These are phyloP conservation scores for Leishmania amazonensis DNA, from an alignment of 208 protist species.

Conservation along the genomic window DNA sequence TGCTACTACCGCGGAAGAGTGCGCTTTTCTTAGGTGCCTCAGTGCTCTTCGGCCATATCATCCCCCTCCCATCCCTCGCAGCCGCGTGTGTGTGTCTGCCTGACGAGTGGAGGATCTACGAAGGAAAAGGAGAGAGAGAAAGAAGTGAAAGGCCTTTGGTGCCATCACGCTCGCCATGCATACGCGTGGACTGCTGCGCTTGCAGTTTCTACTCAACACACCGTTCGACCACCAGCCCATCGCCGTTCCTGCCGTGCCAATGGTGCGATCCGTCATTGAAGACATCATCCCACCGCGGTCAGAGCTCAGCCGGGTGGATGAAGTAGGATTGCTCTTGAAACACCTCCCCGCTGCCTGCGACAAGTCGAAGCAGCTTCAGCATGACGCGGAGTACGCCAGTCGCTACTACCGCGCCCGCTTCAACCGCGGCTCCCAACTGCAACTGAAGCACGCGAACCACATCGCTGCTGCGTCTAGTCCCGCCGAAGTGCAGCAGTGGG, in stretches of 20 bases:
- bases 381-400: constrained; percentile 50
- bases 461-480: constrained; percentile 10
- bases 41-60: neutral
- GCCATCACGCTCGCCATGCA: neutral
- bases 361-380: constrained; percentile 43
- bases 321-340: constrained; percentile 52
- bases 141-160: neutral
- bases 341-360: constrained; percentile 57
- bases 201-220: constrained; percentile 40
- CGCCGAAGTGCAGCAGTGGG: constrained; percentile 39
- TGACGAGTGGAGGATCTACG: neutral
- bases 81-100: neutral
- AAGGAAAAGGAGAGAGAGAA: neutral
- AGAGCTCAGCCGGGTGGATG: constrained; percentile 40
- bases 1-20: neutral
- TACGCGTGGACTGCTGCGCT: constrained; percentile 1
- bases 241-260: constrained; percentile 34
- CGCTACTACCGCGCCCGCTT: constrained; percentile 76
- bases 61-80: neutral
- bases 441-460: constrained; percentile 30
- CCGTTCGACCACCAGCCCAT: constrained; percentile 76
- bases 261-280: constrained; percentile 15
- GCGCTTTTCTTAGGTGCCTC: neutral
- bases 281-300: constrained; percentile 25
- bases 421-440: constrained; percentile 47